Evolutionary conservation across 768 basidiomycete species (phyloP), one percentile per base, ranked within the genome.

Genomic region (Naganishia kalamii): DNA sequence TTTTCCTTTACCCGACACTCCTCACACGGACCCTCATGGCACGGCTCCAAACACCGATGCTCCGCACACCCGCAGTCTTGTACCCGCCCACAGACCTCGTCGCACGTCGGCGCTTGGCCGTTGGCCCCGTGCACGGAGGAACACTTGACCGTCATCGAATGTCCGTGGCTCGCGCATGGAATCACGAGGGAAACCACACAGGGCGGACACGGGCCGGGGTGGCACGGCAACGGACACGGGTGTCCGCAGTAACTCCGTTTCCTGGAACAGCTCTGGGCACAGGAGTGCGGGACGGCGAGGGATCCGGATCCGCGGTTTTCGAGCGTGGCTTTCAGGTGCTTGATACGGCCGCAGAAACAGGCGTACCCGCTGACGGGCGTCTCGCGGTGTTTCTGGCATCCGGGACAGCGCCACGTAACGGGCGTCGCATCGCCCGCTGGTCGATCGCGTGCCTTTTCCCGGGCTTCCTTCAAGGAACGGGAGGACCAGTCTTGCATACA

Each of bases 191-290:
- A 89, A 12, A 94, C 83, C 67, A 85, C 84, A 73, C 96, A 99
- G 0, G 92, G 92, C 0, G 93, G 93, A 79, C 96, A 99, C 0
- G 94, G 96, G 0, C 94, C 96, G 0, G 96, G 94, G 75, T 63
- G 62, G 41, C 57, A 65, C 32, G 61, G 80, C 15, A 92, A 74
- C 0, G 92, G 85, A 75, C 93, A 98, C 0, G 90, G 81, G 73
- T 97, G 94, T 0, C 82, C 81, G 70, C 94, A 99, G 8, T 70
- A 70, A 0, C 70, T 70, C 30, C 79, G 27, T 66, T 75, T 57
- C 17, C 79, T 50, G 23, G 78, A 46, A 72, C 79, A 77, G 25
- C 66, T 51, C 49, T 78, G 70, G n/a, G 75, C 79, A 63, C 81
- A 81, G 13, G 74, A 77, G 67, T 79, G 78, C 44, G 77, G 77